Base-by-base conservation (phyloP, 805 yeast genomes). In the Barnettozyma salicaria region DNA sequence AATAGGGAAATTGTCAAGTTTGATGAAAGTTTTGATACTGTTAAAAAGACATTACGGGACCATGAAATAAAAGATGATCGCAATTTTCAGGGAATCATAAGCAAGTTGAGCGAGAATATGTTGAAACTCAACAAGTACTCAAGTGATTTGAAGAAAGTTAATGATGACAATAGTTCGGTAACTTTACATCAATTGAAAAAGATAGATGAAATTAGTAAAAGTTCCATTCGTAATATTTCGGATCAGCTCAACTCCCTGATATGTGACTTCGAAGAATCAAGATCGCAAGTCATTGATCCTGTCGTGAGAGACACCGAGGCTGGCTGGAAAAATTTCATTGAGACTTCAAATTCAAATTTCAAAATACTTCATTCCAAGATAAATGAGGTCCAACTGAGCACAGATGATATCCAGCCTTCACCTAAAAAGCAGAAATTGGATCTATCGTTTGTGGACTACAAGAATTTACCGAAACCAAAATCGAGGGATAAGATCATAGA, bases 391-490 rank as follows among this genome's bases (percentile, higher is more conserved):
- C 28, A 19, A 9, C 43, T 43, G 21, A 16, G 14, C 3, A 22
- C 31, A 14, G 51, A 48, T 20, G 46, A 43, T 2, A 6, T n/a
- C 2, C 48, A 37, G 13, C 28, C 34, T 14, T 20, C 37, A 4
- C 53, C 52, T 18, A 47, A 47, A 31, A 50, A 48, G 34, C 51
- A 45, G 26, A 49, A 52, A 33, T 8, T 50, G 6, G 29, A 21
- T 6, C n/a, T 7, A 6, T n/a, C 13, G n/a, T 10, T 19, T 11
- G n/a, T 25, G 9, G 22, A 31, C 2, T 11, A 31, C 8, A 31
- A 34, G 4, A 14, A 29, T 1, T 33, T 48, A 11, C 54, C 56
- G 10, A 32, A 20, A 7, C 27, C 41, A 1, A 30, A 32, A 13
- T n/a, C 44, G 8, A 40, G 54, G 20, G 45, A 48, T 6, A 40